Conservation (phyloP, 2,329 filamentous ascomycete species). For the Penicillium sp. region DNA sequence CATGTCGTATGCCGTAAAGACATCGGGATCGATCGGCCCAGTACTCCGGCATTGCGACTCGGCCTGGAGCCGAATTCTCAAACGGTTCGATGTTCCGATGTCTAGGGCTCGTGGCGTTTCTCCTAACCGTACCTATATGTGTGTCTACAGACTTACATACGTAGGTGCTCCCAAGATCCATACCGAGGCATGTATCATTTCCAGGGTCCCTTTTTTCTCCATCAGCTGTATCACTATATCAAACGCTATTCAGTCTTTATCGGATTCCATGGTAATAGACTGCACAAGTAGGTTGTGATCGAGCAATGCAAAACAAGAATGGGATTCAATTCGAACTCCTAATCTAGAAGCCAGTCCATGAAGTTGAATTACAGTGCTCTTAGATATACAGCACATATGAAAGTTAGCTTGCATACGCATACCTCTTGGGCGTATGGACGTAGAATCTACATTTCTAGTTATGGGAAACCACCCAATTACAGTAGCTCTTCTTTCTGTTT, state of each 20-base stretch:
- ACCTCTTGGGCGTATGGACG: neutral
- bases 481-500: no score
- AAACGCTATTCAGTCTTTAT: no score
- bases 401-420: no score
- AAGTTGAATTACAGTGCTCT: neutral
- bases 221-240: no score
- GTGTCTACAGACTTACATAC: no score
- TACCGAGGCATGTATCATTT: neutral
- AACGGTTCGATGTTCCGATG: no score
- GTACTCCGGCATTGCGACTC: neutral
- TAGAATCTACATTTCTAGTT: neutral
- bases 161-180: no score
- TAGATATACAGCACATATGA: neutral
- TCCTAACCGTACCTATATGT: neutral
- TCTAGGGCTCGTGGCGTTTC: slow-evolving; percentile 3
- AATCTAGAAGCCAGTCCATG: no score
- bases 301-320: no score
- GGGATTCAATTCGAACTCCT: no score
- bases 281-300: no score
- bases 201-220: neutral
- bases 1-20: neutral
- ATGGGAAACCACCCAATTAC: neutral
- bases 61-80: neutral
- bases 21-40: slow-evolving; percentile 7
- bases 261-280: no score